Base-by-base conservation (phyloP, 192 early-diverging fungal genomes). In the Cetraspora pellucida region DNA sequence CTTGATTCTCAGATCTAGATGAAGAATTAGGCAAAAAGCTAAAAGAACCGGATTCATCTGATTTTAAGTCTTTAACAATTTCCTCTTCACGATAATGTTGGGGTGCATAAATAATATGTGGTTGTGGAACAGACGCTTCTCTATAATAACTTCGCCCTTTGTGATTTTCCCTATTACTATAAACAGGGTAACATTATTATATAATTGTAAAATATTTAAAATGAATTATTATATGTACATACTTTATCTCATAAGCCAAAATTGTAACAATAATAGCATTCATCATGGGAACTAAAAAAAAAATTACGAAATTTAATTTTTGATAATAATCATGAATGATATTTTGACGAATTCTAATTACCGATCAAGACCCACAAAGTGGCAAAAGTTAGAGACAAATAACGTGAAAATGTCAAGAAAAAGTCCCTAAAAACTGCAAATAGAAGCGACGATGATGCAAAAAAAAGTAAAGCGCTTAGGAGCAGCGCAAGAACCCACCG, bases 321-420 rank as follows among this genome's bases (percentile, higher is more conserved):
- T 11, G 3, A 11, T 21, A 61, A 21, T 61, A 61, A 61, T 3
- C 5, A 7, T 61, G 6, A 61, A 28, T 23, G 13, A 23, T 19
- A 54, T 54, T 54, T 54, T 19, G 5, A 54, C 19, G 7, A 54
- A 54, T 0, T 0, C n/a, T 13, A 21, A 23, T n/a, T 25, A 61
- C 59, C 66, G 45, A 68, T 68, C 17, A 68, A 47, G 45, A 68
- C 37, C 66, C 66, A 68, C n/a, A 13, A 43, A 10, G 31, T n/a
- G 8, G 66, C 66, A 14, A 68, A 47, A 5, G 19, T 19, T 9
- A 14, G 45, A 68, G 66, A 68, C 11, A 68, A 14, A 7, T 14
- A 14, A 4, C 8, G 66, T 14, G 31, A 46, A 13, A 11, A 23
- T 13, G 30, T 46, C n/a, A 68, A n/a, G 16, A 68, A 14, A 30